Base-by-base conservation (phyloP, 495 filamentous ascomycete genomes). In the Penicillium silybi region DNA sequence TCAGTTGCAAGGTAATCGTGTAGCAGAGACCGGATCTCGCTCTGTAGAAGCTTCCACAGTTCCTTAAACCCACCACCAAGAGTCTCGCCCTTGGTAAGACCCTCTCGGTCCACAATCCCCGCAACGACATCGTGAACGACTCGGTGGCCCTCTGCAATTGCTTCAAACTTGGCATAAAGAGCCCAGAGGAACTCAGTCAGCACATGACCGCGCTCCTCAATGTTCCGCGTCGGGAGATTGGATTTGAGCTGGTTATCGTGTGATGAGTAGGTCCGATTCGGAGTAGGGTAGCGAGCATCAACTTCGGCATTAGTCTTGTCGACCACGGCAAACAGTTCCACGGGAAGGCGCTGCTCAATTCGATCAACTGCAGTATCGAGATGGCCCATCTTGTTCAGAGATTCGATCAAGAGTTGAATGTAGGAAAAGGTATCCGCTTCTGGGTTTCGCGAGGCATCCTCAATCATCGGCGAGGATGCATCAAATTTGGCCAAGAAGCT, bases 1-100 rank as follows among this genome's bases (percentile, higher is more conserved):
- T 92, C 91, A n/a, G 90, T 93, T 4, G 95, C 92, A 49, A 99
- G 80, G 60, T 99, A 97, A 66, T 97, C 93, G 67, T 99, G 95
- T 52, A 99, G 74, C 17, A 97, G 74, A 2, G 91, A 93, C 26
- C 92, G 85, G 59, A 99, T 96, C 80, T 90, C 86, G 61, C 84
- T 88, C 56, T 89, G 86, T 54, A 88, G 83, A 20, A 99, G 77
- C 55, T 96, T 95, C 93, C 93, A 99, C 45, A 97, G 71, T 69
- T 96, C 92, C 52, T 87, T 88, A 63, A 97, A 96, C 29, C 90
- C 87, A 47, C 88, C 83, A 3, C 83, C 82, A 41, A 95, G 78
- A 1, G 75, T 70, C 41, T 77, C 71, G 13, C 68, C 62, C 43
- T 80, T 79, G 9, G 61, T 59, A 2, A 88, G 76, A 7, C 78